Evolutionary conservation across 2,329 filamentous ascomycete species (phyloP).

Genomic region (Aureobasidium subglaciale): DNA sequence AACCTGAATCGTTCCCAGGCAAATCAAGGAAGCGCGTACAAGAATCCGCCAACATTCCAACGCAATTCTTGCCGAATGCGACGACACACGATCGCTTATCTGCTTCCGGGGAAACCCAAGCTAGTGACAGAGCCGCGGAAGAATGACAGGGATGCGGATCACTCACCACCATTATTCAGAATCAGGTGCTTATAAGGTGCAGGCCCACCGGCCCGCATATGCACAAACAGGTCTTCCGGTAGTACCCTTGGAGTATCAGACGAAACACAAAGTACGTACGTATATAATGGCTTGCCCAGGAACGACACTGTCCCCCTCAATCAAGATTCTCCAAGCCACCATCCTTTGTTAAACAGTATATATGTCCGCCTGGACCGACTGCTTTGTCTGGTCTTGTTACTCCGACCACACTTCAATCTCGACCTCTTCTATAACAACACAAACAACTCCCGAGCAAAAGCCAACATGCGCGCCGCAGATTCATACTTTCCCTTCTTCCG

Average conservation of each 20-base stretch:
- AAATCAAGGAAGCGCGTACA: not conserved
- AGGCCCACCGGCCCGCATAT: conserved; percentile 2
- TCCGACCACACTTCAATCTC: conserved; percentile 47
- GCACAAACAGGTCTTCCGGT: not conserved
- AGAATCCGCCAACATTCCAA: not conserved
- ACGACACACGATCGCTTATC: not conserved
- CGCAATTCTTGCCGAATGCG: conserved; percentile 10
- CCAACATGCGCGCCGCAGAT: not conserved
- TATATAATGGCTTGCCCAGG: not conserved
- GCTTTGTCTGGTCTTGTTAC: conserved; percentile 11
- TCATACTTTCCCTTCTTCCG: conserved; percentile 13
- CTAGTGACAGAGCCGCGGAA: conserved; percentile 3
- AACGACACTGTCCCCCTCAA: conserved; percentile 2
- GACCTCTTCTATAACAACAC: conserved; percentile 87
- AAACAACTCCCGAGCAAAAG: not conserved
- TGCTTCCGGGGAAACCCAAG: not conserved
- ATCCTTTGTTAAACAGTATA: not conserved
- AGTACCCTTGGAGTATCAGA: not conserved
- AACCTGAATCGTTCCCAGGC: not conserved
- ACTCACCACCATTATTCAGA: not conserved
- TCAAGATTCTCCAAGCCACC: not conserved
- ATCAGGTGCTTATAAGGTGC: not conserved
- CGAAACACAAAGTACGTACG: not conserved
- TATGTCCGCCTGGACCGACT: conserved; percentile 8
- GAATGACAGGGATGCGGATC: conserved; percentile 10